Evolutionary conservation across 1,284 basidiomycete genomes (phyloP).

Genomic region (Taiwanofungus camphoratus): DNA sequence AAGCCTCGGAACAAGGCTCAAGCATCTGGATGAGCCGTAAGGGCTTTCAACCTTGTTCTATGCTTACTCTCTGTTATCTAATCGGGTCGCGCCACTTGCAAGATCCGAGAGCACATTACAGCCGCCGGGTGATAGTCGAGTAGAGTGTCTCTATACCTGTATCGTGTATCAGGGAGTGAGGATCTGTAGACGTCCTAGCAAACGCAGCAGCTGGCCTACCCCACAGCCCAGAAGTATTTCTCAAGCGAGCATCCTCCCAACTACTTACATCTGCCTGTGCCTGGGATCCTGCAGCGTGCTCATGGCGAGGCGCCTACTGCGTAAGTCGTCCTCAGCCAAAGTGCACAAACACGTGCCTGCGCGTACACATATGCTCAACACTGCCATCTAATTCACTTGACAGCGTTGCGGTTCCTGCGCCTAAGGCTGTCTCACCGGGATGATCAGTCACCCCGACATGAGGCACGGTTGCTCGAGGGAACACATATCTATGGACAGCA

Average conservation of each 20-base stretch:
- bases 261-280: background rate
- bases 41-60: background rate
- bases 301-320: background rate
- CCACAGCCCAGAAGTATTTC: too few species aligned
- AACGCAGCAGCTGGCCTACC: too few species aligned
- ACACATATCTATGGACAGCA: constrained; percentile 4
- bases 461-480: background rate
- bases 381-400: background rate
- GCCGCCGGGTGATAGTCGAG: too few species aligned
- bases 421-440: too few species aligned
- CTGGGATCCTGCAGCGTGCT: constrained; percentile 4
- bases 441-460: constrained; percentile 4
- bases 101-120: background rate
- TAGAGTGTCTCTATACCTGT: too few species aligned
- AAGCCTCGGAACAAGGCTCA: too few species aligned
- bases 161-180: too few species aligned
- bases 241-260: too few species aligned
- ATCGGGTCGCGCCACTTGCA: background rate
- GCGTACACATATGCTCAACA: background rate
- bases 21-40: too few species aligned
- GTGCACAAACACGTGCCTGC: constrained; percentile 6
- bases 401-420: background rate
- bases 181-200: too few species aligned
- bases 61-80: background rate
- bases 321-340: constrained; percentile 6